A percentile compares a stretch with the other conserved stretches of the same genome.
Evolutionary conservation across 495 filamentous ascomycete genomes (phyloP).

Genomic region (Aspergillus olivimuriae): DNA sequence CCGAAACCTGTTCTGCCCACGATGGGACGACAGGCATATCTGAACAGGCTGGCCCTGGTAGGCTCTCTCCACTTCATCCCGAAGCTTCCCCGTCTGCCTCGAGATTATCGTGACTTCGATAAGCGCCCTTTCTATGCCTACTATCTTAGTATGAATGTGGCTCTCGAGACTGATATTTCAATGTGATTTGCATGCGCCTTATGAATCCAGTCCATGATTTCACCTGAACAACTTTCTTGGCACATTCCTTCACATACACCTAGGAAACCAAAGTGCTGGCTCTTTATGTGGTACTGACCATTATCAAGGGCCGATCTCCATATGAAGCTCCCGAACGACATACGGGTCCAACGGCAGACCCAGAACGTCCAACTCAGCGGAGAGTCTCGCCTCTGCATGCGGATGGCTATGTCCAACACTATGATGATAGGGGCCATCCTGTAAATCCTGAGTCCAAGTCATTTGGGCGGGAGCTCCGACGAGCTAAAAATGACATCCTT

Average conservation of each 20-base stretch:
- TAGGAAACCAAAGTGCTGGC: neutral
- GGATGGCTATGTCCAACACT: conserved; percentile 53
- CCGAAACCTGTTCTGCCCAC: neutral
- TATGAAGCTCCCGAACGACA: conserved; percentile 53
- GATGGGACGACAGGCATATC: conserved; percentile 47
- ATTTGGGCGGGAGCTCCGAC: conserved; percentile 37
- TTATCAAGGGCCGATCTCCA: conserved; percentile 59
- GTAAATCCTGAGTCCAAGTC: conserved; percentile 50
- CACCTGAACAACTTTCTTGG: too few species aligned
- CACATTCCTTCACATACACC: too few species aligned
- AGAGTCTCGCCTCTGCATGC: conserved; percentile 33
- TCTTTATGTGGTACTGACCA: neutral
- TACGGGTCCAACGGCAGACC: conserved; percentile 11
- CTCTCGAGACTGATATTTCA: too few species aligned
- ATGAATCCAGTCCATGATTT: too few species aligned
- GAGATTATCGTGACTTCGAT: neutral
- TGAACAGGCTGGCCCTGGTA: conserved; percentile 50
- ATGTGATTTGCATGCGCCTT: too few species aligned
- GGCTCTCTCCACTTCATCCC: conserved; percentile 18
- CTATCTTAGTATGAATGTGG: conserved; percentile 1
- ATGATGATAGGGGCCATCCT: conserved; percentile 65
- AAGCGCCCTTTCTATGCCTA: too few species aligned
- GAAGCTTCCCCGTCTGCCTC: neutral
- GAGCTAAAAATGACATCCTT: conserved; percentile 54
- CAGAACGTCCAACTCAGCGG: conserved; percentile 13